Base-by-base conservation (phyloP, 805 yeast species). In the Pichia manshurica region DNA sequence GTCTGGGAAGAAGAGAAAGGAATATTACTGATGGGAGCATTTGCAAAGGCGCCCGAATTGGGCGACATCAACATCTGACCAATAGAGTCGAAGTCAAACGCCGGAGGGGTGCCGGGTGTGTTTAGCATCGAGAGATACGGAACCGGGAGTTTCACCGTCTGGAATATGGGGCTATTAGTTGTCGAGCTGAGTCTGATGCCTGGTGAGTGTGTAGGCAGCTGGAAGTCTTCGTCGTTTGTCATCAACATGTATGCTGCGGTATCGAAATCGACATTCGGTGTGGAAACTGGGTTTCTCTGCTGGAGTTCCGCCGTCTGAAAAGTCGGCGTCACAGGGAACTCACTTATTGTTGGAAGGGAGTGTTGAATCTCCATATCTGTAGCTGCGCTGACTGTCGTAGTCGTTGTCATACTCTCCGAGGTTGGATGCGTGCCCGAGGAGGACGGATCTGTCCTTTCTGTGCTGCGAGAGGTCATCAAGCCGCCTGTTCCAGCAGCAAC, bases 181-280 rank as follows among this genome's bases (percentile, higher is more conserved):
- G 44, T 20, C 17, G 33, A 13, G 33, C 29, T 42, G n/a, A 33
- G 17, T n/a, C 21, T n/a, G 25, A 31, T 12, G 17, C 28, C 22
- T 13, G 44, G 44, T 15, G 44, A 42, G n/a, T 28, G 20, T 17
- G 34, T 25, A 7, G 29, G 29, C 10, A 25, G 29, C 29, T 25
- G 29, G 29, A 25, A 25, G 29, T 25, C 29, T 13, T 42, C 45
- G 19, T 31, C 31, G 16, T 25, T 47, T 36, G 58, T 58, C 61
- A 67, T 65, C 33, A 66, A 54, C 61, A 59, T 53, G 42, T 63
- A 64, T 3, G 70, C 70, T 2, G 71, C 71, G 1, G 70, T 66
- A 38, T 67, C 69, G 48, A 67, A 67, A 42, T 66, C 70, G 34
- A 64, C 49, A 42, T 62, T 64, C n/a, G 29, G 7, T 25, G 29